Percentiles rank a stretch among this genome's conserved stretches.
phyloP scores from a whole-genome alignment of 2,329 filamentous ascomycete genomes.

The Stachybotrys elegans region DNA sequence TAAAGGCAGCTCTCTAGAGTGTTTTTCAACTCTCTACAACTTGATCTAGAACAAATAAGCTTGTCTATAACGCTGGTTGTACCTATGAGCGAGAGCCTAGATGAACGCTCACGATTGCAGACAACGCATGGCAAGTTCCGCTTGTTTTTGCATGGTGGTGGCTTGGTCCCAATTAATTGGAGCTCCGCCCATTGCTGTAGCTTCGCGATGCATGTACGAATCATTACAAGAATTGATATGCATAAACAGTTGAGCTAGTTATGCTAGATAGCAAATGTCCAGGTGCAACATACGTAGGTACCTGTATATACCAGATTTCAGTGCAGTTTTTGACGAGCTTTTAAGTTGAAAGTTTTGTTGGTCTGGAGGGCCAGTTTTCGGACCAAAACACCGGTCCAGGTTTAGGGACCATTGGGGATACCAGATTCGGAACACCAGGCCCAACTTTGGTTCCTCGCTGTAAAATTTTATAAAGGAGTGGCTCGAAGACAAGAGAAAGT shows the following conservation, averaged over 20 bases:
- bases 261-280: no score
- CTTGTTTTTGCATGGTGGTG: not conserved
- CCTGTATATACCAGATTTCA: not conserved
- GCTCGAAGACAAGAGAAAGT: not conserved
- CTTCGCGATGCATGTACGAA: not conserved
- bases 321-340: not conserved
- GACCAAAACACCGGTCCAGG: not conserved
- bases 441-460: not conserved
- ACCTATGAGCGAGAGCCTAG: not conserved
- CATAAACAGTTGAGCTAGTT: not conserved
- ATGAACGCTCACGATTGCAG: not conserved
- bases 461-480: not conserved
- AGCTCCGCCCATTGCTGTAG: not conserved
- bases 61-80: not conserved
- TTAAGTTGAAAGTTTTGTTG: not conserved
- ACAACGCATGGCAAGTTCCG: not conserved
- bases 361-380: not conserved
- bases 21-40: not conserved
- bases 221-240: not conserved
- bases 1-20: not conserved
- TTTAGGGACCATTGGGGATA: not conserved
- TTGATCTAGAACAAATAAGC: not conserved
- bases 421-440: not conserved
- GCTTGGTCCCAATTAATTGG: not conserved
- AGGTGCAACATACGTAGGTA: no score